These are phyloP conservation scores for Zygoascus flipseniorum DNA, from an alignment of 805 yeast genomes.

Conservation along the genomic window DNA sequence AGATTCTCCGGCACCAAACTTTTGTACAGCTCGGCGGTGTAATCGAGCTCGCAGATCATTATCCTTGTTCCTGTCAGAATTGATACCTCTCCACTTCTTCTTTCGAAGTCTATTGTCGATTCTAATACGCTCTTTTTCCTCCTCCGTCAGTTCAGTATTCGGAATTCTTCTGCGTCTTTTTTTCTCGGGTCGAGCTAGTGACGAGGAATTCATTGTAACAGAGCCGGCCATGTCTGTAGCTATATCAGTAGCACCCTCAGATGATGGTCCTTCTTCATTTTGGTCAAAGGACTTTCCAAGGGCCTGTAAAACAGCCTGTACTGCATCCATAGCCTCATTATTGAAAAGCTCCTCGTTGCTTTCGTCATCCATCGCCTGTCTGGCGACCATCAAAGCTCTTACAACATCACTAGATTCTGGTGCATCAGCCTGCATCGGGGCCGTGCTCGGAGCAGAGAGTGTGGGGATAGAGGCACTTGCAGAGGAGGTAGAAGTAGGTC, in stretches of 20 bases:
- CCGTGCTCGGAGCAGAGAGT: background rate
- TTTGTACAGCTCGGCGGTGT: conserved; percentile 54
- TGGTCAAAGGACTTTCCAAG: conserved; percentile 7
- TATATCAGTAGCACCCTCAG: background rate
- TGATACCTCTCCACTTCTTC: conserved; percentile 75
- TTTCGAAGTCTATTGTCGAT: conserved; percentile 68
- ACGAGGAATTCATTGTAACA: background rate
- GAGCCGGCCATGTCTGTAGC: background rate
- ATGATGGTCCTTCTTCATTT: conserved; percentile 2
- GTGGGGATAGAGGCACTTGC: background rate
- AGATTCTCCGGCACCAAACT: conserved; percentile 56
- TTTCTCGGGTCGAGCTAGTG: background rate
- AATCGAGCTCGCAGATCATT: conserved; percentile 78
- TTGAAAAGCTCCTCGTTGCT: conserved; percentile 6
- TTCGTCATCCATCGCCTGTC: conserved; percentile 6
- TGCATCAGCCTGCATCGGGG: background rate
- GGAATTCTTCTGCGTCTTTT: background rate
- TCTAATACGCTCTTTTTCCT: conserved; percentile 48
- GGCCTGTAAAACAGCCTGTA: conserved; percentile 20
- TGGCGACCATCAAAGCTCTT: conserved; percentile 29
- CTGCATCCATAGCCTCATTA: conserved; percentile 20
- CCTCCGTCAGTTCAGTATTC: conserved; percentile 19
- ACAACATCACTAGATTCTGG: conserved; percentile 19
- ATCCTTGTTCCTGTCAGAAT: conserved; percentile 74
- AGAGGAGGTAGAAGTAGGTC: background rate